Percentiles rank a stretch among this genome's conserved stretches.
These are phyloP conservation scores for Fusarium fracticaudum DNA, from an alignment of 2,329 filamentous ascomycete species.

Conservation along the genomic window DNA sequence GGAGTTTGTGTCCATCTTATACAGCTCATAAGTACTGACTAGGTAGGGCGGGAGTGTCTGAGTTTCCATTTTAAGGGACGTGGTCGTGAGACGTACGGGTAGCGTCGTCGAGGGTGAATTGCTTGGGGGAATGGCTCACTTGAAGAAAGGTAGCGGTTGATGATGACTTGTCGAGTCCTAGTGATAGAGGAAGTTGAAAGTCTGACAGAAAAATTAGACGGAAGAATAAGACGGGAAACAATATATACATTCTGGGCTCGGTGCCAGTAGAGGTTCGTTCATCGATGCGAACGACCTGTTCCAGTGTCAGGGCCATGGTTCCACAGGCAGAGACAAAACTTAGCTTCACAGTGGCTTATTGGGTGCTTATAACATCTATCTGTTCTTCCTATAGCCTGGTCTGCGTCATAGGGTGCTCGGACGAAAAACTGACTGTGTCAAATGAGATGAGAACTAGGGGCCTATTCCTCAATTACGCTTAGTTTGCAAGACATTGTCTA, in stretches of 20 bases:
- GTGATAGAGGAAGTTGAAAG: neutral
- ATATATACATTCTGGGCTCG: neutral
- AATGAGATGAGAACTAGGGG: too few relatives aligned
- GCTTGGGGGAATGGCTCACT: neutral
- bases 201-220: neutral
- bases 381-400: neutral
- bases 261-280: neutral
- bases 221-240: neutral
- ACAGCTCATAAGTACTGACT: neutral
- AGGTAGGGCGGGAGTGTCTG: neutral
- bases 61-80: too few relatives aligned
- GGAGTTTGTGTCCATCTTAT: neutral
- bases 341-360: neutral
- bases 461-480: neutral
- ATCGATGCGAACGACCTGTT: neutral
- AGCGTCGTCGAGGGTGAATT: neutral
- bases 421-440: neutral
- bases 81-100: neutral
- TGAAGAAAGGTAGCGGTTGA: neutral
- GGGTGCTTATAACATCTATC: neutral
- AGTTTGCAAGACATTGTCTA: neutral
- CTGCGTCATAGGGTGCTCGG: neutral
- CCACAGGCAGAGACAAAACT: neutral
- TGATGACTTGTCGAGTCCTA: neutral
- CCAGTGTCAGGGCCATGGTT: neutral